A percentile compares a stretch with the other conserved stretches of the same genome.
Evolutionary conservation across 2,329 filamentous ascomycete species (phyloP).

Genomic region (Venturia aucupariae): DNA sequence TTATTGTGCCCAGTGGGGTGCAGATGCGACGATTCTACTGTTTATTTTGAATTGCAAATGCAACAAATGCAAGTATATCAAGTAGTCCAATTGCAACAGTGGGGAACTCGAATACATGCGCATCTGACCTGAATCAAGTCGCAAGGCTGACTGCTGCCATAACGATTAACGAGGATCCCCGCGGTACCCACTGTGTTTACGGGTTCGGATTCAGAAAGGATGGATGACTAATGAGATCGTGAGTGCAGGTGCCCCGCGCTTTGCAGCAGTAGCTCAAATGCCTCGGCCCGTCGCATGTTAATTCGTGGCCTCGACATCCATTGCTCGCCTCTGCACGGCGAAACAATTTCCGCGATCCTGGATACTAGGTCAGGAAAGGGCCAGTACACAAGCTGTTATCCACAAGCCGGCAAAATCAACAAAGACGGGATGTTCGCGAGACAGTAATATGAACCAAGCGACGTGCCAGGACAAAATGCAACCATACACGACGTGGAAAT

Average conservation of each 20-base stretch:
- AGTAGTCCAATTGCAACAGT: not conserved
- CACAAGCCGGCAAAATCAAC: no score
- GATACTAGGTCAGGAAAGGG: not conserved
- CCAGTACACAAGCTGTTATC: not conserved
- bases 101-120: not conserved
- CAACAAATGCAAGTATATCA: no score
- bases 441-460: not conserved
- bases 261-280: not conserved
- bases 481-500: not conserved
- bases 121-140: not conserved
- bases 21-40: no score
- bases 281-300: constrained; percentile 2
- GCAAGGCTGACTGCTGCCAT: not conserved
- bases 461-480: no score
- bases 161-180: not conserved
- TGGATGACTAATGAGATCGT: not conserved
- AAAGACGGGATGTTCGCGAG: not conserved
- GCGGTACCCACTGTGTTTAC: not conserved
- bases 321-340: not conserved
- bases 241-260: no score
- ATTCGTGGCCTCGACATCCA: not conserved
- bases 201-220: not conserved
- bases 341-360: not conserved
- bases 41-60: not conserved
- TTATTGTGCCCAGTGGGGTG: not conserved